A percentile compares a stretch with the other conserved stretches of the same genome.
Conservation (phyloP, 352 stramenopile genomes). For the Phytopythium montanum region DNA sequence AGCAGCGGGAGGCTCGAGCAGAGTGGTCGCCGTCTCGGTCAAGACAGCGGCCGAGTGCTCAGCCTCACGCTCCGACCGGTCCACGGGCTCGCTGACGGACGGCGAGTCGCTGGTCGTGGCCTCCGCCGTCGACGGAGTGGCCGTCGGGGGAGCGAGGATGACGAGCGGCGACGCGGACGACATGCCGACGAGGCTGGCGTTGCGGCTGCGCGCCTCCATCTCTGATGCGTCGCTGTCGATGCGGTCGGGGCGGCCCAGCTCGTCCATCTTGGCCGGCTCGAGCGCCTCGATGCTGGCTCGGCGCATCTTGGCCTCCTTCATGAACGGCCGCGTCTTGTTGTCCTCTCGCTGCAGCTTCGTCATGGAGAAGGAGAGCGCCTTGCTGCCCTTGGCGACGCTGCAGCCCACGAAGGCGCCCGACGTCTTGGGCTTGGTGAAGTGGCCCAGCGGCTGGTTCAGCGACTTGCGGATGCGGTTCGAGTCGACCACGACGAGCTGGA, state of each 20-base stretch:
- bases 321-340: slow-evolving; percentile 27
- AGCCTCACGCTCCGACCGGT: slow-evolving; percentile 7
- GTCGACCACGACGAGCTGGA: slow-evolving; percentile 57
- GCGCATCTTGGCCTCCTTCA: slow-evolving; percentile 44
- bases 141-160: neutral
- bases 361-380: slow-evolving; percentile 38
- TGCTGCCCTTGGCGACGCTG: slow-evolving; percentile 24
- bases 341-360: slow-evolving; percentile 14
- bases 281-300: slow-evolving; percentile 39
- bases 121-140: neutral
- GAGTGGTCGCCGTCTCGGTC: slow-evolving; percentile 18
- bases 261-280: slow-evolving; percentile 40
- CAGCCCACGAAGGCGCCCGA: slow-evolving; percentile 48
- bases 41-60: slow-evolving; percentile 16
- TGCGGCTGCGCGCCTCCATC: slow-evolving; percentile 40
- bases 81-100: neutral
- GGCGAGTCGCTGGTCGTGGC: neutral
- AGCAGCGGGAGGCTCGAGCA: slow-evolving; percentile 17
- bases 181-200: slow-evolving; percentile 5
- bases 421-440: slow-evolving; percentile 46
- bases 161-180: neutral
- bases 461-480: slow-evolving; percentile 72
- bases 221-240: slow-evolving; percentile 50
- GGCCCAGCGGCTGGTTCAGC: slow-evolving; percentile 55
- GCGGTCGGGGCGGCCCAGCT: slow-evolving; percentile 32